Base-by-base conservation (phyloP, 2,329 filamentous ascomycete genomes). In the Sporothrix dimorphospora region DNA sequence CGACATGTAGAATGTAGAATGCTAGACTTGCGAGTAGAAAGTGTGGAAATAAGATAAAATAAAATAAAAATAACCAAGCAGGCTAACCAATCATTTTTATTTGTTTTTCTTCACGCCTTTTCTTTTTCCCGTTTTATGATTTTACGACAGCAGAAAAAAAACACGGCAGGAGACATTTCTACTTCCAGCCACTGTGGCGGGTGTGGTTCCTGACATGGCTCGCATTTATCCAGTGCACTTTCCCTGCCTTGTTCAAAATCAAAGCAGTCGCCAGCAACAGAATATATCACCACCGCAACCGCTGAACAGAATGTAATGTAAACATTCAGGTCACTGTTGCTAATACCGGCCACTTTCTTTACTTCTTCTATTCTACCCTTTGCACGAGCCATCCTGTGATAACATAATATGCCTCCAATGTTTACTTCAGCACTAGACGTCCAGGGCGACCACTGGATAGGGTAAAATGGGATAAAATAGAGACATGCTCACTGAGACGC, bases 281-380 rank as follows among this genome's bases (percentile, higher is more conserved):
- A 9, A 61, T 40, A 21, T 12, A 61, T 59, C 55, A 34, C 55
- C 30, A 61, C 38, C 55, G 55, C 55, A 61, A 61, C 55, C 30
- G 12, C 2, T 16, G 3, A 61, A n/a, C 14, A 4, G 30, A 3
- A 34, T 34, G 30, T 34, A 30, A 55, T 30, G 55, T 61, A 61
- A 61, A 61, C 55, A 61, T 21, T 4, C 2, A 9, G 19, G 16
- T 61, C 30, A 21, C 21, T 40, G 55, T 14, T 40, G n/a, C 8
- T 11, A 21, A 40, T 11, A n/a, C 55, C 55, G 40, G 19, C 27
- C 55, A 38, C 55, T 1, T 2, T 38, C 14, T 9, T 4, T 11
- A 40, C 40, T 12, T n/a, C n/a, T n/a, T n/a, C 21, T 21, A 6
- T 40, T 11, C 1, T 38, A 14, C 14, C 3, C 19, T 4, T 30